Evolutionary conservation across 495 filamentous ascomycete genomes (phyloP).

Genomic region (Penicillium canariense): DNA sequence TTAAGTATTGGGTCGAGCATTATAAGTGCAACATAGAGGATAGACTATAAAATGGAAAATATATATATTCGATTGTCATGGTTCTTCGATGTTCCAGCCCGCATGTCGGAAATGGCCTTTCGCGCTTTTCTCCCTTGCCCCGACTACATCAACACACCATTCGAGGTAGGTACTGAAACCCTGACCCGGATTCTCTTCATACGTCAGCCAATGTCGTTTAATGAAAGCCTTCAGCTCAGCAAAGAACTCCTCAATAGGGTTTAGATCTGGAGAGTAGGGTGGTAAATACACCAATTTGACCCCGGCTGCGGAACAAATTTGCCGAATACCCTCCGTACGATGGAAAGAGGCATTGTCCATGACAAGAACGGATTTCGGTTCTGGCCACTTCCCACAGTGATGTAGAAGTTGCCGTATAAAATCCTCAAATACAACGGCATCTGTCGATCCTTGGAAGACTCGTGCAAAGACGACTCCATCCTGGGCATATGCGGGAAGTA

Average conservation of each 20-base stretch:
- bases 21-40: constrained; percentile 3
- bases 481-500: constrained; percentile 37
- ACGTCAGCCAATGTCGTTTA: constrained; percentile 4
- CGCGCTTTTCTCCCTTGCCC: constrained; percentile 13
- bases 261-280: constrained; percentile 10
- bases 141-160: constrained; percentile 8
- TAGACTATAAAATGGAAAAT: background rate
- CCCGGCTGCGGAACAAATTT: constrained; percentile 2
- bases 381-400: constrained; percentile 33
- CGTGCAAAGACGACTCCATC: constrained; percentile 30
- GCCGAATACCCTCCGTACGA: constrained; percentile 1
- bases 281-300: constrained; percentile 11
- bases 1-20: constrained; percentile 8
- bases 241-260: constrained; percentile 14
- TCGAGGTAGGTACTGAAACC: constrained; percentile 9
- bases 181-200: constrained; percentile 8
- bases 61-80: constrained; percentile 2
- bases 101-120: constrained; percentile 9
- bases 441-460: constrained; percentile 24
- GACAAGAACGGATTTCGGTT: constrained; percentile 36
- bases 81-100: constrained; percentile 7
- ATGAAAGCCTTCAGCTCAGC: constrained; percentile 14
- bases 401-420: constrained; percentile 38
- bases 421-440: constrained; percentile 35
- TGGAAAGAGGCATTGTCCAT: constrained; percentile 19